A percentile compares a stretch with the other conserved stretches of the same genome.
Conservation (phyloP, 2,329 filamentous ascomycete species). For the Neofusicoccum cordaticola region DNA sequence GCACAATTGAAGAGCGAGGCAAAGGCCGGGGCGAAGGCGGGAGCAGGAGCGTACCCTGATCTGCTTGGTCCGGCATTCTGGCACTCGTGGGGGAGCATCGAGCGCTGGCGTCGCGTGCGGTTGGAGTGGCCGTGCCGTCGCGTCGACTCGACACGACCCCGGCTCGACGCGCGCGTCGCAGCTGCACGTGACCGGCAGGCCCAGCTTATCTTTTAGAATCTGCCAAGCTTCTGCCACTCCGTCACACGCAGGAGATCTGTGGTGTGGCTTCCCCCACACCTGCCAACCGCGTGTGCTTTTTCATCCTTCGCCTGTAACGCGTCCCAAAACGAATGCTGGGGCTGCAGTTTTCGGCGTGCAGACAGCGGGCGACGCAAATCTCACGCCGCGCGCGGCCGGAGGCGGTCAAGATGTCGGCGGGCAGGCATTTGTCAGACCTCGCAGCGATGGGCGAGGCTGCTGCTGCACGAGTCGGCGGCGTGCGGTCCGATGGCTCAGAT, state of each 20-base stretch:
- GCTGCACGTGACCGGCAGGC: too few species aligned
- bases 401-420: background rate
- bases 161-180: background rate
- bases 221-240: background rate
- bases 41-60: slow-evolving; percentile 26
- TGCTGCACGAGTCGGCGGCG: background rate
- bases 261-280: slow-evolving; percentile 5
- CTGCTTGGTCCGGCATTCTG: slow-evolving; percentile 25
- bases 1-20: background rate
- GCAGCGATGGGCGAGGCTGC: background rate
- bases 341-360: background rate
- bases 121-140: background rate
- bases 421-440: background rate
- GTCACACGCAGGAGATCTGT: slow-evolving; percentile 9
- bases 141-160: background rate
- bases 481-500: background rate
- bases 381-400: background rate
- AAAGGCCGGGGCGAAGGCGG: background rate
- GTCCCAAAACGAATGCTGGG: background rate
- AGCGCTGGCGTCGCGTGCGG: slow-evolving; percentile 4
- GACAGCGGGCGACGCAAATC: background rate
- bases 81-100: background rate
- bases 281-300: background rate
- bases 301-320: background rate
- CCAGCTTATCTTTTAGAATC: background rate